These are phyloP conservation scores for Cenchrus fungigraminus DNA, from an alignment of 176 grass and related monocot species.

Conservation along the genomic window DNA sequence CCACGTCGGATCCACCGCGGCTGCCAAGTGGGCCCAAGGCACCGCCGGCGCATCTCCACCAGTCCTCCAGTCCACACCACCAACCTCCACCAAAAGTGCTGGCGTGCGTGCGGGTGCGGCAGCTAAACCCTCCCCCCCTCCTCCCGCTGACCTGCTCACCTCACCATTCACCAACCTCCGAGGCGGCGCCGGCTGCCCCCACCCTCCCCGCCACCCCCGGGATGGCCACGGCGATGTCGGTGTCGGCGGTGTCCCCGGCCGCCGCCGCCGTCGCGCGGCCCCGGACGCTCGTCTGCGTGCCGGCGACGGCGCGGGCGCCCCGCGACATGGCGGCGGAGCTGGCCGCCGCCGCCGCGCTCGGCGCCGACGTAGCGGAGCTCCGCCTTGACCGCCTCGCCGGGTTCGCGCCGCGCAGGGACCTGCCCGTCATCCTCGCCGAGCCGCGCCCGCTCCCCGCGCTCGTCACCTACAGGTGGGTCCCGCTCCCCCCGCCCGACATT, in stretches of 20 bases:
- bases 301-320: conserved; percentile 67
- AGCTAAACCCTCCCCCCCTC: background rate
- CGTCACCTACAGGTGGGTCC: conserved; percentile 88
- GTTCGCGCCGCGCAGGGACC: conserved; percentile 72
- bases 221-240: conserved; percentile 47
- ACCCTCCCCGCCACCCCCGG: background rate
- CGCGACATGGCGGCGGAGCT: conserved; percentile 72
- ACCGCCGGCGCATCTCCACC: background rate
- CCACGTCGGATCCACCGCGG: background rate
- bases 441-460: conserved; percentile 77
- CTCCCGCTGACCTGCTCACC: no score
- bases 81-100: conserved; percentile 8
- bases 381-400: conserved; percentile 72
- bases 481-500: background rate
- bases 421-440: conserved; percentile 61
- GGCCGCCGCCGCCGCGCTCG: conserved; percentile 59
- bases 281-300: conserved; percentile 78
- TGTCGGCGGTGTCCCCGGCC: conserved; percentile 36
- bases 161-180: conserved; percentile 29
- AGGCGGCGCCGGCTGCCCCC: conserved; percentile 31
- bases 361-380: conserved; percentile 89
- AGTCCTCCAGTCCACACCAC: background rate
- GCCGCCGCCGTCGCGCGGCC: conserved; percentile 13
- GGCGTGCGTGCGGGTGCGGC: background rate
- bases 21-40: background rate